Conservation (phyloP, 2,329 filamentous ascomycete genomes). For the Neocucurbitaria cava region DNA sequence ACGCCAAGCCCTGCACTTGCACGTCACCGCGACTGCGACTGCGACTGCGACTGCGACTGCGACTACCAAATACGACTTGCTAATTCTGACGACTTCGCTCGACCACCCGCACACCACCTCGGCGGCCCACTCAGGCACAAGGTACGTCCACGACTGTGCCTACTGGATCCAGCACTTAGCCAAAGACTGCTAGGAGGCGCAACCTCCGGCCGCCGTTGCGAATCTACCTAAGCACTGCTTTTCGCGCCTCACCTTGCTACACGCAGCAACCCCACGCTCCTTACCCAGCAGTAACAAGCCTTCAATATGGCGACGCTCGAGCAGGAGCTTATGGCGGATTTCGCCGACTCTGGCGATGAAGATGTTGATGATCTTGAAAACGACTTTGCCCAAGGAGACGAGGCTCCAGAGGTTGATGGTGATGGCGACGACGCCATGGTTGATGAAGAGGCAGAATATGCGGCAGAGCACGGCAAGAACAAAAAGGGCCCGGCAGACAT, state of each 20-base stretch:
- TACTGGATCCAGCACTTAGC: slow-evolving; percentile 25
- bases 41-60: too few species aligned
- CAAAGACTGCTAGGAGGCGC: slow-evolving; percentile 26
- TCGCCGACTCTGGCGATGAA: slow-evolving; percentile 79
- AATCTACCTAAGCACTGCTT: neutral
- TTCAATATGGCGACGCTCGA: slow-evolving; percentile 79
- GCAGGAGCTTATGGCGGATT: slow-evolving; percentile 91
- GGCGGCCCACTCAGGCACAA: slow-evolving; percentile 21
- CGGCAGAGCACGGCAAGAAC: slow-evolving; percentile 65
- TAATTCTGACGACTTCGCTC: too few species aligned
- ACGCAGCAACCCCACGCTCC: neutral
- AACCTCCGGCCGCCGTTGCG: slow-evolving; percentile 32
- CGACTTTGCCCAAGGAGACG: slow-evolving; percentile 46
- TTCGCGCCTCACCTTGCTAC: neutral
- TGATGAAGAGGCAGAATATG: slow-evolving; percentile 65
- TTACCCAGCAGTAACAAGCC: neutral
- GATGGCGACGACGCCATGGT: slow-evolving; percentile 67
- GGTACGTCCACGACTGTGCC: slow-evolving; percentile 29
- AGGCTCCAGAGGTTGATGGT: slow-evolving; percentile 50
- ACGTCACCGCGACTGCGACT: slow-evolving; percentile 19
- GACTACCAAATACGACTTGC: too few species aligned
- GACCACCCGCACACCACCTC: slow-evolving; percentile 7
- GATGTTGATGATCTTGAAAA: slow-evolving; percentile 45
- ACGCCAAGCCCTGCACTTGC: slow-evolving; percentile 26
- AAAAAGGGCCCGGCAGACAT: slow-evolving; percentile 74